Conservation (phyloP, 179 eudicot species). For the Beta lomatogona region DNA sequence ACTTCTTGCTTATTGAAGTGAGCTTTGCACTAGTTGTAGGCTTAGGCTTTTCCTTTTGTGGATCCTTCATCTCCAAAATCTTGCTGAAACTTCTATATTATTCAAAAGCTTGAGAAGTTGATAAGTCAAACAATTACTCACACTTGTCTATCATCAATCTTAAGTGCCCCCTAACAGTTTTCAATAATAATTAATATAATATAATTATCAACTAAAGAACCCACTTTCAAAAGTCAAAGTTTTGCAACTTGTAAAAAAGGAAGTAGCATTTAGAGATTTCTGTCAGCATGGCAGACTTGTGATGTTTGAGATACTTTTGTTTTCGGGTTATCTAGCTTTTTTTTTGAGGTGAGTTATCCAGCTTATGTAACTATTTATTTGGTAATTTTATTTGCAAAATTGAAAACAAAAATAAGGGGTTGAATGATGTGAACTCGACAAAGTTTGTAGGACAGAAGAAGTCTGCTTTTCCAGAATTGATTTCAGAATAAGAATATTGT, state of each 20-base stretch:
- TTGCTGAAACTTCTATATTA: background rate
- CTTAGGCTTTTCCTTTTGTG: background rate
- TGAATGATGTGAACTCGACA: background rate
- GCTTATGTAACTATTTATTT: too few species aligned
- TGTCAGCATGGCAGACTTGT: too few species aligned
- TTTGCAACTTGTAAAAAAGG: too few species aligned
- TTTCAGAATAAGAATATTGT: background rate
- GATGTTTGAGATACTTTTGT: too few species aligned
- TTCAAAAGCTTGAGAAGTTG: background rate
- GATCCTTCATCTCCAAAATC: background rate
- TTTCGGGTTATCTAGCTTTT: too few species aligned
- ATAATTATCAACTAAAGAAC: too few species aligned
- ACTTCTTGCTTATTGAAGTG: too few species aligned
- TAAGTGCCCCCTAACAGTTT: background rate
- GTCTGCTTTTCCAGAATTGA: background rate
- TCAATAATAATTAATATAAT: background rate
- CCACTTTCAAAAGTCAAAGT: too few species aligned
- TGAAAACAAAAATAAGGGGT: too few species aligned
- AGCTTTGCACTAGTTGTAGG: background rate
- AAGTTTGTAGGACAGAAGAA: background rate
- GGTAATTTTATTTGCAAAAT: too few species aligned
- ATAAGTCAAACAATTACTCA: background rate
- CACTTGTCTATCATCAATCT: background rate
- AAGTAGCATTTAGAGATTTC: too few species aligned
- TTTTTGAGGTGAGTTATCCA: too few species aligned